phyloP scores from a whole-genome alignment of 164 flowering plant genomes.

The Nymphaea colorata region DNA sequence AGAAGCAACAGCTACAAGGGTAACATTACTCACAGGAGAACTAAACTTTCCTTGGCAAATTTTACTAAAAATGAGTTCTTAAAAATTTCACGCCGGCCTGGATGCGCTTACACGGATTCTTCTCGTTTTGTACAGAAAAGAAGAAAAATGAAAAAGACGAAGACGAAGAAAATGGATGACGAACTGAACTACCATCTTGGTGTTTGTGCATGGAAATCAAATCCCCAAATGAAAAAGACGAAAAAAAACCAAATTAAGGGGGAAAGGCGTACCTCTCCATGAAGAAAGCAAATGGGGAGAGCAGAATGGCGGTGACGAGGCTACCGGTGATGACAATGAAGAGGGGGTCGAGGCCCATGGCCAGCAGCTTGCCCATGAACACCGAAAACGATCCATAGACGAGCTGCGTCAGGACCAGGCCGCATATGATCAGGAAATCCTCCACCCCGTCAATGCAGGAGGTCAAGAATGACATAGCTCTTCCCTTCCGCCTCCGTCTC shows the following conservation, averaged over 20 bases:
- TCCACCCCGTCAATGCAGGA: slow-evolving; percentile 3
- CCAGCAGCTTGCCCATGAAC: slow-evolving; percentile 10
- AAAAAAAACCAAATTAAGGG: not conserved
- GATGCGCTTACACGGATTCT: too few species aligned
- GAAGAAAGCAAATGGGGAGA: slow-evolving; percentile 13
- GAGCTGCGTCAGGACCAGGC: slow-evolving; percentile 11
- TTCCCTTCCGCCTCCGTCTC: not conserved
- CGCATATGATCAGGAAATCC: slow-evolving; percentile 7
- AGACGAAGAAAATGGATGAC: too few species aligned
- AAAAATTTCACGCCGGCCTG: too few species aligned
- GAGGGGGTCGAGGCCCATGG: slow-evolving; percentile 16
- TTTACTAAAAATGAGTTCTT: too few species aligned
- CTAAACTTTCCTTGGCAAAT: too few species aligned
- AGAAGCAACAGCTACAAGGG: too few species aligned
- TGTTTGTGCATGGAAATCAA: too few species aligned
- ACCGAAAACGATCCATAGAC: slow-evolving; percentile 9
- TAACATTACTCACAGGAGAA: too few species aligned
- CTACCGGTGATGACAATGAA: slow-evolving; percentile 12
- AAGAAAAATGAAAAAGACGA: too few species aligned
- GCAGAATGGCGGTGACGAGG: slow-evolving; percentile 14
- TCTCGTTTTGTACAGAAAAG: too few species aligned
- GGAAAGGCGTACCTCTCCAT: slow-evolving; percentile 17
- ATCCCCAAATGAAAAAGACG: not conserved
- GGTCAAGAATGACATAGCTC: not conserved
- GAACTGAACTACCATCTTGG: too few species aligned